phyloP scores from a whole-genome alignment of 495 filamentous ascomycete species.

The Penicillium silybi region DNA sequence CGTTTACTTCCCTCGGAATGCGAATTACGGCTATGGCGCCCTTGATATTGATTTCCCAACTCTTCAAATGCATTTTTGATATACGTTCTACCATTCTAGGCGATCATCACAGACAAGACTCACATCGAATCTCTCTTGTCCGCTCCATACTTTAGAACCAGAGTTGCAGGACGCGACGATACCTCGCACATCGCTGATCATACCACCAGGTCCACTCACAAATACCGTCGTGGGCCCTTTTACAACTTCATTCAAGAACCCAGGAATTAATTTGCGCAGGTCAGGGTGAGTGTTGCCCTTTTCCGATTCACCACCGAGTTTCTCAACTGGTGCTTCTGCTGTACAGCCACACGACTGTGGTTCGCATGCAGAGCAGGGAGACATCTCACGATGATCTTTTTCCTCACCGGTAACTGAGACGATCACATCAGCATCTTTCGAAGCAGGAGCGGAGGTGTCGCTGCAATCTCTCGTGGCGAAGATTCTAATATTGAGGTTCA shows the following conservation, averaged over 20 bases:
- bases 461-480: slow-evolving; percentile 49
- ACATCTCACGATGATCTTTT: slow-evolving; percentile 9
- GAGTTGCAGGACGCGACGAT: slow-evolving; percentile 53
- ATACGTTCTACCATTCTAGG: slow-evolving; percentile 21
- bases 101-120: slow-evolving; percentile 52
- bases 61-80: neutral
- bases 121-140: slow-evolving; percentile 54
- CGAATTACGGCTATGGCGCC: neutral
- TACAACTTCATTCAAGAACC: slow-evolving; percentile 26
- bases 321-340: slow-evolving; percentile 1
- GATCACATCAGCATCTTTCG: neutral
- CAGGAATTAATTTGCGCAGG: slow-evolving; percentile 17
- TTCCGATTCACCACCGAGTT: slow-evolving; percentile 6
- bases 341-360: slow-evolving; percentile 10
- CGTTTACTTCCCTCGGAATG: neutral
- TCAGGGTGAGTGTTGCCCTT: slow-evolving; percentile 28
- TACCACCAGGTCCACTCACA: slow-evolving; percentile 57
- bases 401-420: neutral
- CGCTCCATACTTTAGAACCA: slow-evolving; percentile 47
- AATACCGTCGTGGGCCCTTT: slow-evolving; percentile 51
- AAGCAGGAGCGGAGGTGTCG: slow-evolving; percentile 1
- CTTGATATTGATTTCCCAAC: neutral
- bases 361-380: neutral
- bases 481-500: slow-evolving; percentile 47
- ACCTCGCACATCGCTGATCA: slow-evolving; percentile 52